Conservation (phyloP, 2,329 filamentous ascomycete genomes). For the Phyllosticta paracitricarpa region DNA sequence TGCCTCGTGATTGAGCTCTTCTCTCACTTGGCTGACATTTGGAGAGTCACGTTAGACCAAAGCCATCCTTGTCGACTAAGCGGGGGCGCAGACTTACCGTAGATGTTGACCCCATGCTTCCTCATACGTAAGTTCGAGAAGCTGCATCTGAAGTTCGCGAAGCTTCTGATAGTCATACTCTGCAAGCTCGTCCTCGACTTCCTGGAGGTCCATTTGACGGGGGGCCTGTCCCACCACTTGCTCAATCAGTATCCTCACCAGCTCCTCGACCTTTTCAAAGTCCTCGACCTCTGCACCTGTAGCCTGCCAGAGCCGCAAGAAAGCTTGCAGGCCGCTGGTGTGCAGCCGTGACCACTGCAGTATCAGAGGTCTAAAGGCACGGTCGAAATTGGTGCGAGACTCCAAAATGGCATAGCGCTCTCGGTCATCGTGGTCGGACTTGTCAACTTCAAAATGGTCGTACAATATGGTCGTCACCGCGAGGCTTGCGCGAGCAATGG, state of each 20-base stretch:
- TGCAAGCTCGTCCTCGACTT: slow-evolving; percentile 80
- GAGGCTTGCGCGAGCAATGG: slow-evolving; percentile 76
- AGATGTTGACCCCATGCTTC: slow-evolving; percentile 90
- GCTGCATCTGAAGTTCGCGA: slow-evolving; percentile 83
- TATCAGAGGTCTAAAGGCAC: slow-evolving; percentile 74
- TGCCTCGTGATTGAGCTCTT: slow-evolving; percentile 83
- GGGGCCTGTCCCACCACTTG: slow-evolving; percentile 76
- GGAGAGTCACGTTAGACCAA: slow-evolving; percentile 15
- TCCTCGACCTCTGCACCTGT: slow-evolving; percentile 78
- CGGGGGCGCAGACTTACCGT: slow-evolving; percentile 29
- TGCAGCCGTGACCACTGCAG: slow-evolving; percentile 91
- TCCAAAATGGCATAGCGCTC: slow-evolving; percentile 68
- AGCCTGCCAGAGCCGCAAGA: slow-evolving; percentile 86
- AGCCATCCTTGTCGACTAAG: not conserved
- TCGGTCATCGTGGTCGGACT: slow-evolving; percentile 66
- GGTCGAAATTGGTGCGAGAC: slow-evolving; percentile 68
- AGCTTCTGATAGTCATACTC: slow-evolving; percentile 73
- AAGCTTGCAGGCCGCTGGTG: slow-evolving; percentile 72
- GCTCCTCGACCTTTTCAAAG: slow-evolving; percentile 85
- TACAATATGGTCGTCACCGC: slow-evolving; percentile 82
- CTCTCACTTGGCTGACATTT: slow-evolving; percentile 58
- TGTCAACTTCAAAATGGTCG: slow-evolving; percentile 92
- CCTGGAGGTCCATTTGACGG: slow-evolving; percentile 72
- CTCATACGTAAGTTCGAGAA: slow-evolving; percentile 84
- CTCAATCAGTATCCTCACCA: slow-evolving; percentile 77